phyloP scores from a whole-genome alignment of 805 yeast species.

The Cyberlindnera suaveolens region DNA sequence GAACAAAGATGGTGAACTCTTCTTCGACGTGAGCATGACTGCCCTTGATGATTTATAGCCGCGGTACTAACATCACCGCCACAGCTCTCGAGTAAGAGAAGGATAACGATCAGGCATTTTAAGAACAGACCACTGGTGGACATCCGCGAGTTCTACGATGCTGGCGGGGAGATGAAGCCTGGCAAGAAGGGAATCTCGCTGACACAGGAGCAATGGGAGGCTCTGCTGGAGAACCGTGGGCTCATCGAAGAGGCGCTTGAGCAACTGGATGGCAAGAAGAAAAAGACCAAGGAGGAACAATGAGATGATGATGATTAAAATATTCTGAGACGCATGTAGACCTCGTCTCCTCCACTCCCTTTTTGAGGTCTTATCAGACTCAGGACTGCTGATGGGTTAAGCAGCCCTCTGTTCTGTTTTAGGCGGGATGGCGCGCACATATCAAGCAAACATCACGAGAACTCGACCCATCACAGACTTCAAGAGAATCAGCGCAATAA shows the following conservation, averaged over 20 bases:
- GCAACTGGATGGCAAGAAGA: constrained; percentile 27
- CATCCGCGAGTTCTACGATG: constrained; percentile 75
- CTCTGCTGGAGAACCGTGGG: constrained; percentile 38
- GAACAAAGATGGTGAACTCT: constrained; percentile 7
- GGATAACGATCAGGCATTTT: constrained; percentile 68
- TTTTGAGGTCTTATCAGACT: too few species aligned
- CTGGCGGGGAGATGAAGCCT: constrained; percentile 62
- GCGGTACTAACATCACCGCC: too few species aligned
- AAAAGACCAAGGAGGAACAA: constrained; percentile 21
- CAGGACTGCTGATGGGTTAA: too few species aligned
- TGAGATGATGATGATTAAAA: background rate
- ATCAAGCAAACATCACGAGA: too few species aligned
- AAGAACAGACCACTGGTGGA: constrained; percentile 66
- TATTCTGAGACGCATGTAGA: background rate
- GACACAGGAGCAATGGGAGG: constrained; percentile 49
- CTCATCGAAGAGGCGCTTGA: constrained; percentile 47
- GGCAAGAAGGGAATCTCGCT: constrained; percentile 73
- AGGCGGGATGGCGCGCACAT: too few species aligned
- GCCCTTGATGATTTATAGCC: too few species aligned
- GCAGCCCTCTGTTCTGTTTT: too few species aligned
- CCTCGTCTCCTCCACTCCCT: too few species aligned
- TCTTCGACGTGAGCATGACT: constrained; percentile 9
- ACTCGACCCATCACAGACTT: background rate
- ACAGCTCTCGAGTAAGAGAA: constrained; percentile 54
- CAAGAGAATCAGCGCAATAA: background rate